Conservation (phyloP, 495 filamentous ascomycete species). For the Penicilliopsis zonata region DNA sequence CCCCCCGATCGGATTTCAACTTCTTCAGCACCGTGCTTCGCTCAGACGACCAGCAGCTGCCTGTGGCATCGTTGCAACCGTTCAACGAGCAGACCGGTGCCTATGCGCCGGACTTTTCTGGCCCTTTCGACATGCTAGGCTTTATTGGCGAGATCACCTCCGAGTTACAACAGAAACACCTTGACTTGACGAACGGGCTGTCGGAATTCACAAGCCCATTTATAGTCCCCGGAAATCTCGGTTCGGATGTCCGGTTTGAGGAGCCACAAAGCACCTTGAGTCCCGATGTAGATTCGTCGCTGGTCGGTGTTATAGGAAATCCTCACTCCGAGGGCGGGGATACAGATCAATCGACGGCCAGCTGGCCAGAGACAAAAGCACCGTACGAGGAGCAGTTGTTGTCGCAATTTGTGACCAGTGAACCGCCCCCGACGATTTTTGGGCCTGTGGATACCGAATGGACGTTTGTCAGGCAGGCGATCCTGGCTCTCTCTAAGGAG, state of each 20-base stretch:
- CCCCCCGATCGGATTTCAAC: constrained; percentile 13
- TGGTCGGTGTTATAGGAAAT: constrained; percentile 8
- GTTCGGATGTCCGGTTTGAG: constrained; percentile 6
- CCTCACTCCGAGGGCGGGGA: constrained; percentile 5
- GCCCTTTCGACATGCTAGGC: constrained; percentile 25
- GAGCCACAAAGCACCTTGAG: constrained; percentile 5
- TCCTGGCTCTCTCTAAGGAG: constrained; percentile 14
- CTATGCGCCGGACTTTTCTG: constrained; percentile 8
- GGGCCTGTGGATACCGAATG: constrained; percentile 23
- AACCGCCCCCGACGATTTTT: constrained; percentile 24
- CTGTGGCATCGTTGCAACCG: constrained; percentile 6
- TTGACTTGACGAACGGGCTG: constrained; percentile 19
- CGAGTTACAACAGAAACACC: constrained; percentile 26
- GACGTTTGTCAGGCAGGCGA: constrained; percentile 18
- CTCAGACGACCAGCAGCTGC: constrained; percentile 12
- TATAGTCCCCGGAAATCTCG: not conserved
- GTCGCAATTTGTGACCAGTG: constrained; percentile 18
- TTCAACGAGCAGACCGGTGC: constrained; percentile 5
- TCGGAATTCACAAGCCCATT: constrained; percentile 7
- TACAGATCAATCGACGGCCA: constrained; percentile 6
- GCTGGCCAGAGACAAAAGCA: constrained; percentile 11
- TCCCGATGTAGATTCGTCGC: constrained; percentile 7
- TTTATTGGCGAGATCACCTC: constrained; percentile 30
- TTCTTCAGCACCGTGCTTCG: constrained; percentile 24
- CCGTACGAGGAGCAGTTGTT: constrained; percentile 24